Evolutionary conservation across 306 rosid species (phyloP).

Genomic region (Ochetophila trinervis): DNA sequence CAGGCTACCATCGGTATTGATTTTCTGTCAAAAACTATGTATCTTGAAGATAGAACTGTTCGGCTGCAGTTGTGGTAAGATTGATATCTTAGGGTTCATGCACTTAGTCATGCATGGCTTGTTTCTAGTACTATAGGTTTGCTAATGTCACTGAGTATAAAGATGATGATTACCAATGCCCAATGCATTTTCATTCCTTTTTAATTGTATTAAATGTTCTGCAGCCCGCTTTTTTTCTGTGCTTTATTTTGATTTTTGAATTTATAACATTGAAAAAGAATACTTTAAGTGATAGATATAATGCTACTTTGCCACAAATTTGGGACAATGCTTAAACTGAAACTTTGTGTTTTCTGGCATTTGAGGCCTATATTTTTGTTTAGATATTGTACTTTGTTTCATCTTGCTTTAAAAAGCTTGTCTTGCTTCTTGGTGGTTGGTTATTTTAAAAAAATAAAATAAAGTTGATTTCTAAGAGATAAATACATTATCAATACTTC

Average conservation of each 20-base stretch:
- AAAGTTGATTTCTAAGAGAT: no score
- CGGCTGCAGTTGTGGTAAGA: constrained; percentile 57
- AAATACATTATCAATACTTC: no score
- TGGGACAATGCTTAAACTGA: not conserved
- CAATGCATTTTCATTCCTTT: not conserved
- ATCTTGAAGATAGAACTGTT: constrained; percentile 58
- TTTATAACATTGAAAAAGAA: not conserved
- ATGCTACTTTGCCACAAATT: not conserved
- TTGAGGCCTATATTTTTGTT: not conserved
- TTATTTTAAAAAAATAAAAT: no score
- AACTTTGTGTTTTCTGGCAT: not conserved
- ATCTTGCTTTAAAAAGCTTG: not conserved
- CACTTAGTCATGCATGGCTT: not conserved
- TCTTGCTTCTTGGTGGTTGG: not conserved
- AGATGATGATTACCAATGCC: not conserved
- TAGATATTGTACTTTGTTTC: no score
- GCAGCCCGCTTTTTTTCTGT: not conserved
- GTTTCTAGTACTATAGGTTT: not conserved
- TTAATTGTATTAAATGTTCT: not conserved
- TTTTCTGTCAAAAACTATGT: constrained; percentile 60
- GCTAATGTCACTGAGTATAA: not conserved
- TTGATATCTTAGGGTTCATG: not conserved
- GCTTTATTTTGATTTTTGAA: not conserved
- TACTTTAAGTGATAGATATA: not conserved
- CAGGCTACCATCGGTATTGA: constrained; percentile 62